Evolutionary conservation across 805 yeast species (phyloP), one percentile per base, ranked within the genome.

Genomic region (Ogataea trehalophila): DNA sequence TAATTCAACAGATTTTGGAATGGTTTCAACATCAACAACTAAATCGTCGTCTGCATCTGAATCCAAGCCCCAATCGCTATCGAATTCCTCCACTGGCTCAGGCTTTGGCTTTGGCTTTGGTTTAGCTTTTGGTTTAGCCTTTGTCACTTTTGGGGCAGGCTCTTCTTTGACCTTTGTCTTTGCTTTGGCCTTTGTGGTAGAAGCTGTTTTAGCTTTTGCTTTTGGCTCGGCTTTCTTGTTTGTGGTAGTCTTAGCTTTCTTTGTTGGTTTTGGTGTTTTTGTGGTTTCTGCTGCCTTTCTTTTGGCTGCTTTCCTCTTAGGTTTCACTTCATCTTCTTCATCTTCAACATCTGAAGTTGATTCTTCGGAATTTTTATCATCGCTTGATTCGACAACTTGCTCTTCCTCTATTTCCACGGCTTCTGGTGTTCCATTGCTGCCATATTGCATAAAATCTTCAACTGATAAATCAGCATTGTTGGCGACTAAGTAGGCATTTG

Each of bases 381-480:
- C 48, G 15, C 45, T 52, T 6, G 35, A 50, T 22, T 49, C 54
- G 14, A 6, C 43, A 15, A 11, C 39, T 18, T 39, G 44, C 5
- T 50, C 52, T 22, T 43, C 38, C 9, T 43, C 46, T 16, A 37
- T 45, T 31, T 50, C 52, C 9, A n/a, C 45, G 44, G 44, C 57
- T 39, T 45, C 49, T 5, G 74, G 72, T 49, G 67, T 70, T 1
- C 76, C 79, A 55, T 65, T 60, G 47, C 71, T 68, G 22, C 72
- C 76, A 63, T 57, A 71, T 37, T 58, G 57, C 9, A 70, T 71
- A 51, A 75, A 72, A 29, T 71, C 79, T 35, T 75, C 79, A 16
- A 71, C 65, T 1, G 80, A 75, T 2, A 83, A 79, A 34, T 77
- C 75, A 26, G 43, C 47, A 42, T 57, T 51, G 33, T 56, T 47